Base-by-base conservation (phyloP, 2,329 filamentous ascomycete species). In the Rhynchosporium secalis region DNA sequence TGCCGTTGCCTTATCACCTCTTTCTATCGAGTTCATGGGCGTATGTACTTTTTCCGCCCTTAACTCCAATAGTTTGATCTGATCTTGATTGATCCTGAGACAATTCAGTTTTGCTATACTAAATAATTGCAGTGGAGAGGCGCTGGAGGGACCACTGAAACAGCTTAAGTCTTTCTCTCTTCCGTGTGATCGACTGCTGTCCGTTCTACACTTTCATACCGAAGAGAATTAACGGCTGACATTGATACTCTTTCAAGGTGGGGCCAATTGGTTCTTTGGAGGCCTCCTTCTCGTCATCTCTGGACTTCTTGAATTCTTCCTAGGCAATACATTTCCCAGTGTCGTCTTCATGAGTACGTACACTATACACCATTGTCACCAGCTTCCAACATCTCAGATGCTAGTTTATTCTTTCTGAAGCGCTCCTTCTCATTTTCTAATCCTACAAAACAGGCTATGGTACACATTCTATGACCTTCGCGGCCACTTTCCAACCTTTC, bases 281-380 rank as follows among this genome's bases (percentile, higher is more conserved):
- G 83, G 83, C 2, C 69, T 84, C 7, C 76, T 85, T 59, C 78
- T 84, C 74, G 70, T 81, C 15, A 67, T 84, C 29, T 79, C 79
- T 0, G 81, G 81, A 26, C 68, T 86, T 1, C 76, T 85, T 43
- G 84, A 86, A 69, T 85, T 81, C 71, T 72, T 85, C 60, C 75
- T 86, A 1, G 83, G 83, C 43, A 85, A 86, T 70, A 86, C 82
- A 4, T 86, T 86, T 66, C 78, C 83, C 0, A 82, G 80, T 54
- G 79, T 84, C 43, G 84, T 86, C 33, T 86, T 86, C 78, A 15
- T 83, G 80, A 33, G 66, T 58, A 56, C 7, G 45, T 41, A 15
- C 8, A 31, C 40, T 29, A 2, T 65, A 15, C 36, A 3, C n/a
- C 45, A 47, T 47, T 7, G 8, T 20, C 10, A n/a, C 26, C n/a